Evolutionary conservation across 2,329 filamentous ascomycete genomes (phyloP), one percentile per base, ranked within the genome.

Genomic region (Aspergillus thermomutatus): DNA sequence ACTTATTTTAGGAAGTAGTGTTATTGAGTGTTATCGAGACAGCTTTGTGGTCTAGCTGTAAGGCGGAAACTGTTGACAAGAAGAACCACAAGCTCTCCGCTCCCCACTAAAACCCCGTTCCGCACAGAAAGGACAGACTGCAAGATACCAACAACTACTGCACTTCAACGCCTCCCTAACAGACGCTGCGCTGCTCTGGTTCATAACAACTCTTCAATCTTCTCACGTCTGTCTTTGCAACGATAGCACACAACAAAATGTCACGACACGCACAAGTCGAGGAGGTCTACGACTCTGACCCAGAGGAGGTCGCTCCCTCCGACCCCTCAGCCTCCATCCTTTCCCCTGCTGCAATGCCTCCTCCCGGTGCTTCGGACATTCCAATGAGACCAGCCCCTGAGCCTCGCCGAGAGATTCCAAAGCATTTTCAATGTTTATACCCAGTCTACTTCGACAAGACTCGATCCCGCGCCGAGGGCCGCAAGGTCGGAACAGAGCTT

Each of bases 221-320:
- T 55, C 14, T 37, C 6, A 14, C 31, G 31, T 14, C 31, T 14
- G 10, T 21, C 9, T 41, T 25, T 5, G 34, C 27, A 10, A 41
- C 19, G 1, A 25, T 23, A 21, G n/a, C 28, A 31, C 10, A 8
- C 26, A 4, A 2, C 63, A 77, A 61, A 64, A 94, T 95, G 91
- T 90, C 91, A 47, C 87, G 73, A 61, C 75, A 94, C 79, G 86
- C 92, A 58, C 87, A 88, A 60, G 88, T 97, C 75, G 94, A 99
- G 83, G 94, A 97, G 77, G 88, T 97, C 61, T 91, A 87, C 58
- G 91, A 95, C 80, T 91, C 89, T 14, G 93, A 97, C 78, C 91
- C 93, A 53, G 90, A 91, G 62, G 92, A 96, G 77, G 88, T 87
- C 74, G 89, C 94, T 77, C 89, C 92, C 68, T 78, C 80, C 61